Evolutionary conservation across 2,329 filamentous ascomycete genomes (phyloP).

Genomic region (Exophiala spinifera): DNA sequence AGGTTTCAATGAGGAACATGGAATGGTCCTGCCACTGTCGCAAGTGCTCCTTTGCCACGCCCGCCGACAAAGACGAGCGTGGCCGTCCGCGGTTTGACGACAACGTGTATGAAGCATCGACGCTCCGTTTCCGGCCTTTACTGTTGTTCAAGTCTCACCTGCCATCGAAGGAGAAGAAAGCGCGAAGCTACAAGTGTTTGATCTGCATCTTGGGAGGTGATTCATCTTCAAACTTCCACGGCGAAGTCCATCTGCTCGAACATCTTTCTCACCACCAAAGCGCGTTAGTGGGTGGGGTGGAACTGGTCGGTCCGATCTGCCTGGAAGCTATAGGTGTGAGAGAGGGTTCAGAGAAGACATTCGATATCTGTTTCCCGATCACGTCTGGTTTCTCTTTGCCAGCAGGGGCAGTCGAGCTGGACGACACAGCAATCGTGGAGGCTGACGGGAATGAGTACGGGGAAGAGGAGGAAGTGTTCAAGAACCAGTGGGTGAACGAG

Average conservation of each 20-base stretch:
- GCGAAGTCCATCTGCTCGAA: constrained; percentile 15
- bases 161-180: constrained; percentile 6
- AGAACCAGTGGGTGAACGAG: constrained; percentile 12
- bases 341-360: constrained; percentile 12
- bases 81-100: constrained; percentile 19
- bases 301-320: constrained; percentile 14
- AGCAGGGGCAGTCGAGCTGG: constrained; percentile 14
- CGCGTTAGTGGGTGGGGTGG: constrained; percentile 1
- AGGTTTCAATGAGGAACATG: constrained; percentile 15
- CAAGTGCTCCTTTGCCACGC: constrained; percentile 16
- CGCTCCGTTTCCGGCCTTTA: constrained; percentile 15
- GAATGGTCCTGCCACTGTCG: constrained; percentile 20
- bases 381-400: constrained; percentile 7
- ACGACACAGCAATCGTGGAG: constrained; percentile 10
- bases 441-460: constrained; percentile 6
- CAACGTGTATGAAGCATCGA: constrained; percentile 5
- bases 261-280: constrained; percentile 14
- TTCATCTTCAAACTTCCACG: constrained; percentile 3
- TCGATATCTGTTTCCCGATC: constrained; percentile 17
- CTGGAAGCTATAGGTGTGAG: constrained; percentile 8
- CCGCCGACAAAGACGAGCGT: constrained; percentile 13
- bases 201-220: constrained; percentile 13
- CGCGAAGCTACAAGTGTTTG: constrained; percentile 14
- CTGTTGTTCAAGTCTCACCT: constrained; percentile 21
- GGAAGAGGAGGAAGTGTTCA: constrained; percentile 4